Base-by-base conservation (phyloP, 176 grass and related monocot genomes). In the Zoysia japonica region DNA sequence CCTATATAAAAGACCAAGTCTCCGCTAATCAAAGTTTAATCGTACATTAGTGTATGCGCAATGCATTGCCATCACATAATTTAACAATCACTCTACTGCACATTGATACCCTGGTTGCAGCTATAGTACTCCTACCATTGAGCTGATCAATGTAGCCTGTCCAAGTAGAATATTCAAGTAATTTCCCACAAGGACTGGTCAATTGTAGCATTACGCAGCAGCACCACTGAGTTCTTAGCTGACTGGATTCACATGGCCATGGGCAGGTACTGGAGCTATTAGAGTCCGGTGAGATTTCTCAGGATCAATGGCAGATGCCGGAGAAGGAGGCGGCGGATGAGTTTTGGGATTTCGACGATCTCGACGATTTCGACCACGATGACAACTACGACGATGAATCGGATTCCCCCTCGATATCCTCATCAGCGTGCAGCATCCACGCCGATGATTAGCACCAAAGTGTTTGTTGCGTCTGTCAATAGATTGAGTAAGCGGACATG, bases 341-440 rank as follows among this genome's bases (percentile, higher is more conserved):
- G 86, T 82, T 94, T 45, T 91, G 89, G 92, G 86, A 86, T 40
- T 94, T 94, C n/a, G 78, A 94, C 63, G 86, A 94, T 68, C 89
- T 94, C 52, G 81, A 88, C 68, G 92, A 91, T 17, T 88, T 87
- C 7, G 87, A 91, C 1, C 83, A 91, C 38, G 70, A 80, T 8
- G 65, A 82, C 11, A 47, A 68, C 70, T 67, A 87, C 36, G 87
- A 85, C 13, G 66, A 83, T 16, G 86, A 92, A 82, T 89, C 71
- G 7, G 86, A 87, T 78, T 91, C 83, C 52, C 84, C 92, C 65
- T 89, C 86, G 17, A 86, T 90, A 55, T 76, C 86, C 37, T 92
- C 87, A 37, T 94, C 92, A 3, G 87, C 78, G 8, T 76, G 82
- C 72, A 94, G 92, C 81, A 87, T 85, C 81, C 79, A 85, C 61